Percentiles rank a stretch among this genome's conserved stretches.
Evolutionary conservation across 768 basidiomycete species (phyloP).

Genomic region (Tylopilus cervinicoccineus): DNA sequence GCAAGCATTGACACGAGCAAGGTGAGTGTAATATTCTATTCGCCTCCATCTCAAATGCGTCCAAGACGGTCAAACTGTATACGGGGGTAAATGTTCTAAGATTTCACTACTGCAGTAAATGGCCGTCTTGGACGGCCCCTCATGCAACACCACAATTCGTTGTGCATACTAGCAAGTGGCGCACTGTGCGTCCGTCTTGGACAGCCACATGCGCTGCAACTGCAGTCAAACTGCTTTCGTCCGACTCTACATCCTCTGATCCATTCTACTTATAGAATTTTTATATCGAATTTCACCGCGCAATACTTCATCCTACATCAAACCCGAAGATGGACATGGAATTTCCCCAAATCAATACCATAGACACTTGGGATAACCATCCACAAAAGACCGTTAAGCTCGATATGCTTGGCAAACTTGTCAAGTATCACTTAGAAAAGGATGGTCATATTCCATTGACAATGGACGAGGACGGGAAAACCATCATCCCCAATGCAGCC

Average conservation of each 20-base stretch:
- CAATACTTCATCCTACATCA: conserved; percentile 1
- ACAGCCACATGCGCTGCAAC: too few species aligned
- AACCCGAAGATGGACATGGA: neutral
- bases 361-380: neutral
- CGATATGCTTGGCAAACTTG: neutral
- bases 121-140: neutral
- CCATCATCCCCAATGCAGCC: too few species aligned
- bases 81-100: too few species aligned
- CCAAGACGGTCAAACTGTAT: too few species aligned
- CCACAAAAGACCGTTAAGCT: conserved; percentile 2
- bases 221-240: too few species aligned
- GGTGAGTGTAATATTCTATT: neutral
- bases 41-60: too few species aligned
- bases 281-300: conserved; percentile 9
- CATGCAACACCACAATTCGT: too few species aligned
- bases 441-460: neutral
- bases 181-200: too few species aligned
- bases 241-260: too few species aligned
- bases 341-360: neutral
- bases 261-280: conserved; percentile 8
- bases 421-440: neutral
- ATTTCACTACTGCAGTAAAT: too few species aligned
- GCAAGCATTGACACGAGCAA: neutral
- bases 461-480: neutral
- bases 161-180: too few species aligned